These are phyloP conservation scores for Abrus precatorius DNA, from an alignment of 306 rosid species.

Conservation along the genomic window DNA sequence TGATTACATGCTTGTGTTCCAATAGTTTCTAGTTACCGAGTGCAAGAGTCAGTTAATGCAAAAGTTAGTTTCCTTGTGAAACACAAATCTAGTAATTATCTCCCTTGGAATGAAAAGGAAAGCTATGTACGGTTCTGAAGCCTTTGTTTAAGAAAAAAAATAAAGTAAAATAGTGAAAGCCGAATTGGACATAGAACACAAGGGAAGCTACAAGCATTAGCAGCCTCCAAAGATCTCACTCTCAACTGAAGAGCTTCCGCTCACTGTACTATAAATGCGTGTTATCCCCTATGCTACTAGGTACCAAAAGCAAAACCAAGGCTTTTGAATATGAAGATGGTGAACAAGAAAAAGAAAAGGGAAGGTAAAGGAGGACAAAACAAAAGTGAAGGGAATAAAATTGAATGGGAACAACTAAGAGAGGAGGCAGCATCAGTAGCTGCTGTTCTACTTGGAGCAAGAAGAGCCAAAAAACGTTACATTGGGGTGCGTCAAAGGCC, in stretches of 20 bases:
- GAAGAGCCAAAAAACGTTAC: conserved; percentile 52
- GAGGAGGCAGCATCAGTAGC: conserved; percentile 52
- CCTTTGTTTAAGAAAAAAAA: conserved; percentile 10
- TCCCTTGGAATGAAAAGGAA: conserved; percentile 53
- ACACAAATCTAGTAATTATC: conserved; percentile 39
- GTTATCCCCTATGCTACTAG: not conserved
- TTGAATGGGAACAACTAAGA: conserved; percentile 44
- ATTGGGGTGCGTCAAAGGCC: conserved; percentile 60
- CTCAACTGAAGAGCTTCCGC: conserved; percentile 34
- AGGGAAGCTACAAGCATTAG: conserved; percentile 41
- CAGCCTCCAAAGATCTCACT: conserved; percentile 46
- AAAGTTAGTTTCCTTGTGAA: conserved; percentile 16
- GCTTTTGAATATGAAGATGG: conserved; percentile 34
- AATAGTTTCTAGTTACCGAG: not conserved
- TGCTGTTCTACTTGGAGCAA: conserved; percentile 45
- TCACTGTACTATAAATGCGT: conserved; percentile 40
- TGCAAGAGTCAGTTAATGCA: conserved; percentile 25
- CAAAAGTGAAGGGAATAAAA: not conserved
- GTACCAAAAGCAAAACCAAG: conserved; percentile 34
- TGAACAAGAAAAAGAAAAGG: conserved; percentile 30
- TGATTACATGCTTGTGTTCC: conserved; percentile 4
- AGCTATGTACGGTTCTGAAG: conserved; percentile 47
- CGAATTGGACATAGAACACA: conserved; percentile 46
- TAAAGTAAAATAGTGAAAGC: not conserved
- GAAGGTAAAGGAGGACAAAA: conserved; percentile 38